Conservation (phyloP, 768 basidiomycete genomes). For the Leccinum olivaceopallidum region DNA sequence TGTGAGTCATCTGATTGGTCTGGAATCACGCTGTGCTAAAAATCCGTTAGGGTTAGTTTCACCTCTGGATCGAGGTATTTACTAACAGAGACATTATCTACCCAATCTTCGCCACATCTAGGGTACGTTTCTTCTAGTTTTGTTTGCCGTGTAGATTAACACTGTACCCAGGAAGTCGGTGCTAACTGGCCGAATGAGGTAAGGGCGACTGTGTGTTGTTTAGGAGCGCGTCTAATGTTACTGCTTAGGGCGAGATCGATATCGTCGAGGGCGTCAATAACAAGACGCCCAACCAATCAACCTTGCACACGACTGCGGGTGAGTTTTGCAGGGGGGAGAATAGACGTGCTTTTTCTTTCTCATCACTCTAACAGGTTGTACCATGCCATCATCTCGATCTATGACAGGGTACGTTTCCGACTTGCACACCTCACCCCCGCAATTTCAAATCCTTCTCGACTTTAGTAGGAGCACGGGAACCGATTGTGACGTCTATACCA, state of each 20-base stretch:
- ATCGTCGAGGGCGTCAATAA: conserved; percentile 37
- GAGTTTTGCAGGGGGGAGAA: not conserved
- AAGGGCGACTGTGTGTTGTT: not conserved
- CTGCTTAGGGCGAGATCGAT: conserved; percentile 31
- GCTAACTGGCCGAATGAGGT: conserved; percentile 27
- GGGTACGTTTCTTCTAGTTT: conserved; percentile 20
- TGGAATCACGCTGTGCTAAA: not conserved
- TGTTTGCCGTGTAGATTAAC: conserved; percentile 2
- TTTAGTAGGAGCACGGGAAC: conserved; percentile 16
- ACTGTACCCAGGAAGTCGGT: conserved; percentile 26
- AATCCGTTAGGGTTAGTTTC: conserved; percentile 27
- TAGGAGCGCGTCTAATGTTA: not conserved
- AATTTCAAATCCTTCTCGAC: not conserved
- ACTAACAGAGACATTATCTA: not conserved
- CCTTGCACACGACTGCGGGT: conserved; percentile 31
- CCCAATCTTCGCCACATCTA: conserved; percentile 4
- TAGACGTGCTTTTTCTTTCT: not conserved
- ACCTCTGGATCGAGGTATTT: not conserved
- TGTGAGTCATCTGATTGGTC: conserved; percentile 25
- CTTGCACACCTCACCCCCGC: not conserved
- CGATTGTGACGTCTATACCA: conserved; percentile 29
- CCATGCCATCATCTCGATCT: conserved; percentile 26
- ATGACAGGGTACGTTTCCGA: conserved; percentile 34
- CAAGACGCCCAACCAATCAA: conserved; percentile 29
- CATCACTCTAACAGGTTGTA: conserved; percentile 24